Base-by-base conservation (phyloP, 2,329 filamentous ascomycete species). In the Scedosporium boydii region DNA sequence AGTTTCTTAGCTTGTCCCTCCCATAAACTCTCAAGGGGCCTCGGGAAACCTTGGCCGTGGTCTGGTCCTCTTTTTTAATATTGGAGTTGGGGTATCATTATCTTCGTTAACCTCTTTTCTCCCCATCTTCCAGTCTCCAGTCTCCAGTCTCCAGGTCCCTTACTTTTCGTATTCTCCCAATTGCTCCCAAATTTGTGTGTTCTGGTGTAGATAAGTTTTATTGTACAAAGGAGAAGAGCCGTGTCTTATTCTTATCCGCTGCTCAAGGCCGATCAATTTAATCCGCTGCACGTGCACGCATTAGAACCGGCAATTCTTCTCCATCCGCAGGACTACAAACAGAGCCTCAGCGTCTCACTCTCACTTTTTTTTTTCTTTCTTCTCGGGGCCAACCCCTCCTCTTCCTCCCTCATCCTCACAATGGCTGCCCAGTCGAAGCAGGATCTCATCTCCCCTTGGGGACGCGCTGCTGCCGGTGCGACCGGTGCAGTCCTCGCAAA, bases 401-500 rank as follows among this genome's bases (percentile, higher is more conserved):
- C 21, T 7, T 34, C 3, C 26, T 44, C 6, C 6, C 9, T 46
- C 14, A 26, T 16, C 9, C 53, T 44, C 59, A 58, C 61, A 64
- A 84, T 85, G 83, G 75, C 77, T 63, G 79, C 72, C 61, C 82
- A 82, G 69, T 85, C 83, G 46, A 93, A 92, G 75, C 81, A 86
- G 66, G 80, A 80, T 61, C 80, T 80, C 67, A 84, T 98, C 64
- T 92, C 95, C 51, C 90, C 95, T 62, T 98, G 93, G 93, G 93
- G 93, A 62, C 88, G 88, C 72, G 95, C 95, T 62, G 86, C 96
- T 67, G 93, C 95, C 66, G 95, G 95, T 70, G 91, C 95, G 60
- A 90, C 91, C 21, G 95, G 95, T 65, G 95, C 95, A 57, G 91
- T 98, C 44, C 82, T 99, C 64, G 95, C 95, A 63, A 99, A 99